A percentile compares a stretch with the other conserved stretches of the same genome.
Evolutionary conservation across 805 yeast species (phyloP).

Genomic region (Wickerhamomyces kurtzmanii): DNA sequence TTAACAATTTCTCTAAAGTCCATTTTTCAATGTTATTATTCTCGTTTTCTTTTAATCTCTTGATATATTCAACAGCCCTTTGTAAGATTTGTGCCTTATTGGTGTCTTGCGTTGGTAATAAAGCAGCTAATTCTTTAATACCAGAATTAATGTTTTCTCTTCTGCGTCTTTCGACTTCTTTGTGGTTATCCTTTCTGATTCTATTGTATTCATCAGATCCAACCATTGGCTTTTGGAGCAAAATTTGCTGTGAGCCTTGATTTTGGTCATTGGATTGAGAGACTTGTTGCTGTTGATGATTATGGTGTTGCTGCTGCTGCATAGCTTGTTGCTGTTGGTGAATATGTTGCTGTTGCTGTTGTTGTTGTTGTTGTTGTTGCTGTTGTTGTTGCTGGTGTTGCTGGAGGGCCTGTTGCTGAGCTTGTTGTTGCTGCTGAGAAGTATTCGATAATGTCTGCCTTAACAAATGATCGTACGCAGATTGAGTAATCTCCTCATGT

Average conservation of each 20-base stretch:
- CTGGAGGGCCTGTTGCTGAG: slow-evolving; percentile 3
- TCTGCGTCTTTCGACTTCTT: slow-evolving; percentile 90
- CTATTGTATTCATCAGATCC: slow-evolving; percentile 83
- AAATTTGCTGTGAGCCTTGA: neutral
- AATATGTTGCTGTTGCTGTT: slow-evolving; percentile 3
- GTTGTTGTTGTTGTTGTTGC: slow-evolving; percentile 3
- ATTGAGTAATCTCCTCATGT: too few species aligned
- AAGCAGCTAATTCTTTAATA: slow-evolving; percentile 66
- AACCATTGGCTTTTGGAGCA: slow-evolving; percentile 41
- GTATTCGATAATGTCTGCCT: neutral
- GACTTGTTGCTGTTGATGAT: slow-evolving; percentile 10
- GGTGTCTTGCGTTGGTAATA: slow-evolving; percentile 76
- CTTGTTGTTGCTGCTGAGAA: slow-evolving; percentile 1
- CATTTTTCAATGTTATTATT: slow-evolving; percentile 86
- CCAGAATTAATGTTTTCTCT: slow-evolving; percentile 84
- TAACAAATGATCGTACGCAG: slow-evolving; percentile 16
- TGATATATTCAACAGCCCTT: slow-evolving; percentile 85
- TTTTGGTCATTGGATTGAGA: neutral
- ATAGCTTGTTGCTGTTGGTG: slow-evolving; percentile 4
- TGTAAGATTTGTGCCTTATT: slow-evolving; percentile 87
- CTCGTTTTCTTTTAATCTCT: slow-evolving; percentile 83
- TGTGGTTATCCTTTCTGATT: slow-evolving; percentile 82
- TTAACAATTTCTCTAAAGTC: slow-evolving; percentile 85
- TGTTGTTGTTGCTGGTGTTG: slow-evolving; percentile 3
- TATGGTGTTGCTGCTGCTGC: slow-evolving; percentile 6